These are phyloP conservation scores for Rhodomyrtus psidioides DNA, from an alignment of 441 rosid species.

Conservation along the genomic window DNA sequence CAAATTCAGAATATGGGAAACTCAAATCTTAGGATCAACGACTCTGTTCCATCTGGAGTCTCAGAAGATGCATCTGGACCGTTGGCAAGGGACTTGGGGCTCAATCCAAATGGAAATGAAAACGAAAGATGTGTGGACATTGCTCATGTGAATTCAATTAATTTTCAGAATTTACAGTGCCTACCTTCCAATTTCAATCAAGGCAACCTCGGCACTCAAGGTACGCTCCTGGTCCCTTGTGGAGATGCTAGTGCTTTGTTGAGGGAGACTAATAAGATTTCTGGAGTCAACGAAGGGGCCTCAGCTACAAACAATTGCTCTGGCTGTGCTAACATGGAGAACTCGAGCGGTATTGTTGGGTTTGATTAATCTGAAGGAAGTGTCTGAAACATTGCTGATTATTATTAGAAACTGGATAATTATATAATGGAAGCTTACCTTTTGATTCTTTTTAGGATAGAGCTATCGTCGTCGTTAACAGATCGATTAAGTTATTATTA, in stretches of 20 bases:
- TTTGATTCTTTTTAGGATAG: neutral
- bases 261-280: neutral
- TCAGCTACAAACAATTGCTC: slow-evolving; percentile 6
- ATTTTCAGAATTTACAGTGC: slow-evolving; percentile 14
- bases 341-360: slow-evolving; percentile 18
- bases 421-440: neutral
- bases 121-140: slow-evolving; percentile 5
- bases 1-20: slow-evolving; percentile 2
- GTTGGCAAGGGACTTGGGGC: neutral
- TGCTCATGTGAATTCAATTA: neutral
- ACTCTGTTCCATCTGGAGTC: neutral
- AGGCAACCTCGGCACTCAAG: slow-evolving; percentile 5
- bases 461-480: neutral
- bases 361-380: slow-evolving; percentile 19
- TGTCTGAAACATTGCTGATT: slow-evolving; percentile 24
- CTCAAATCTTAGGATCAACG: neutral
- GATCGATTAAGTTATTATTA: neutral
- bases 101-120: neutral
- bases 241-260: slow-evolving; percentile 5
- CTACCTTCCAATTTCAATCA: neutral
- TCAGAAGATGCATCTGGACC: neutral
- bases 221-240: neutral
- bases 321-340: slow-evolving; percentile 2
- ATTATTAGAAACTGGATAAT: neutral
- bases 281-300: slow-evolving; percentile 5